Conservation (phyloP, 169 alveolate species). For the Theileria orientalis region DNA sequence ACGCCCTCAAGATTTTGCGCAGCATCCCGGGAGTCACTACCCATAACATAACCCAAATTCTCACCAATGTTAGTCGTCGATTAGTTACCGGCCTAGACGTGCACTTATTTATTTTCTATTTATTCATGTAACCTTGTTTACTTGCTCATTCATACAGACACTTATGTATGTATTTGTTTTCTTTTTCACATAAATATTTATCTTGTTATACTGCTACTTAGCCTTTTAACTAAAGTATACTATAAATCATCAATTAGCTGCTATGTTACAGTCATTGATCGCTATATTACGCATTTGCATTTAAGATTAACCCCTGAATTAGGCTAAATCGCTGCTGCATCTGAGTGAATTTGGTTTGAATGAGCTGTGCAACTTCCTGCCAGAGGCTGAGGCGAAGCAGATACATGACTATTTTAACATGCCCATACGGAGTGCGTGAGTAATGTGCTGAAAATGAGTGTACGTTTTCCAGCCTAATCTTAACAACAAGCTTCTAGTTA, state of each 20-base stretch:
- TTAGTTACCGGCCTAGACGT: too few species aligned
- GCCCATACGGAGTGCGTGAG: conserved; percentile 5
- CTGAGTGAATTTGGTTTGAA: conserved; percentile 51
- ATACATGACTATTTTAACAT: conserved; percentile 53
- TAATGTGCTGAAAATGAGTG: too few species aligned
- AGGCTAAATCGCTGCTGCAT: conserved; percentile 48
- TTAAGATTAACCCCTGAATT: background rate
- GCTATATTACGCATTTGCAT: too few species aligned
- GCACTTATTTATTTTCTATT: too few species aligned
- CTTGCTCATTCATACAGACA: too few species aligned
- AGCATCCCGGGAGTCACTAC: conserved; percentile 63
- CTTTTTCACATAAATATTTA: too few species aligned
- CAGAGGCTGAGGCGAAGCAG: conserved; percentile 36
- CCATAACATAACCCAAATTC: conserved; percentile 50
- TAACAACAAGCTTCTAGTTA: background rate
- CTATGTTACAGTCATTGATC: too few species aligned
- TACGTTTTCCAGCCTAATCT: too few species aligned
- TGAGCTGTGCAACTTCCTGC: conserved; percentile 48
- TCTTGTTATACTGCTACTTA: too few species aligned
- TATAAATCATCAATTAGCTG: too few species aligned
- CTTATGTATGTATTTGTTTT: background rate
- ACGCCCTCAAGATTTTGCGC: conserved; percentile 53
- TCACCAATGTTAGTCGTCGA: conserved; percentile 35
- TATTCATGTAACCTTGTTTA: too few species aligned
- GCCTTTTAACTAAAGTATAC: too few species aligned